Evolutionary conservation across 2,329 filamentous ascomycete genomes (phyloP).

Genomic region (Claviceps digitariae): DNA sequence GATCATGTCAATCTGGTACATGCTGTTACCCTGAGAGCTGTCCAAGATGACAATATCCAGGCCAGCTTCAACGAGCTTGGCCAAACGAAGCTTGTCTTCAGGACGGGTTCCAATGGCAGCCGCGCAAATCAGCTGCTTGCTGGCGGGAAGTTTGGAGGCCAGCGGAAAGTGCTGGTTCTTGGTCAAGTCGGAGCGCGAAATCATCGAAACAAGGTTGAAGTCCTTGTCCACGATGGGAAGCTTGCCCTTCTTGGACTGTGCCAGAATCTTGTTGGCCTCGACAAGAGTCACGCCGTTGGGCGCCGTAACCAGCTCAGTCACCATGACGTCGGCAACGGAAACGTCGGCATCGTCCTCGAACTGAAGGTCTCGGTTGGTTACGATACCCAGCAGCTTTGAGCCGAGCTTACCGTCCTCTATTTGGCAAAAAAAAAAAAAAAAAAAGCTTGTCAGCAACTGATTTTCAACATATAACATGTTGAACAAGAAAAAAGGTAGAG

Average conservation of each 20-base stretch:
- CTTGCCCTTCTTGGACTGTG: constrained; percentile 97
- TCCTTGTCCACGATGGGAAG: constrained; percentile 78
- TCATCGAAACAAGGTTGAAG: constrained; percentile 79
- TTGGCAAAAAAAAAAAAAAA: too few species aligned
- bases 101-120: constrained; percentile 91
- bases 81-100: constrained; percentile 76
- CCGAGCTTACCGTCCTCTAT: constrained; percentile 82
- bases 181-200: constrained; percentile 89
- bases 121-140: constrained; percentile 93
- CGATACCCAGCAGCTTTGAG: constrained; percentile 92
- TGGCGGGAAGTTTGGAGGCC: constrained; percentile 89
- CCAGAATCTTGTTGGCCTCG: constrained; percentile 87
- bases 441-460: constrained; percentile 5
- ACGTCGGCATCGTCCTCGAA: constrained; percentile 68
- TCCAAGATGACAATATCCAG: constrained; percentile 92
- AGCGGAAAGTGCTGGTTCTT: constrained; percentile 98
- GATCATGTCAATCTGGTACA: constrained; percentile 98
- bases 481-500: constrained; percentile 4
- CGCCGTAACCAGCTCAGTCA: constrained; percentile 84
- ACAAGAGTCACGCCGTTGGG: constrained; percentile 65
- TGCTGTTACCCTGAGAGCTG: constrained; percentile 94
- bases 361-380: constrained; percentile 95
- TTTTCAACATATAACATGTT: not conserved
- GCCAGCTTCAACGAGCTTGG: constrained; percentile 84
- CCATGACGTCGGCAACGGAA: constrained; percentile 83